Conservation (phyloP, 2,329 filamentous ascomycete genomes). For the Claviceps arundinis region DNA sequence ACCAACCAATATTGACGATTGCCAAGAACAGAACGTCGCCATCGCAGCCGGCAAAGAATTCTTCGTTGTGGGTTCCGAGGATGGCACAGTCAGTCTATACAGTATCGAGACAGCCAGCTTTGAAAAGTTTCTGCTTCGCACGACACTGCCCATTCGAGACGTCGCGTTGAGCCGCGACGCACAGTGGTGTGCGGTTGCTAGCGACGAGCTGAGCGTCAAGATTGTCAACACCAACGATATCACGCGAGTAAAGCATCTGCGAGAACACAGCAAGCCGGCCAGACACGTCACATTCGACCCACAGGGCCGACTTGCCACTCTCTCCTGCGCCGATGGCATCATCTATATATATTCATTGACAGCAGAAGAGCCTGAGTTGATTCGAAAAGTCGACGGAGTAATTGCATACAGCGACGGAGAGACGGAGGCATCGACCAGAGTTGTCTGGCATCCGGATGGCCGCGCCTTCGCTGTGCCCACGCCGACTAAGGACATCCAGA, state of each 20-base stretch:
- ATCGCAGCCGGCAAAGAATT: slow-evolving; percentile 66
- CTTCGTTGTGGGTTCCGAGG: slow-evolving; percentile 82
- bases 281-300: slow-evolving; percentile 86
- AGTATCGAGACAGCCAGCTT: slow-evolving; percentile 62
- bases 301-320: slow-evolving; percentile 58
- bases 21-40: slow-evolving; percentile 71
- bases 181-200: slow-evolving; percentile 88
- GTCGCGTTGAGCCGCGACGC: slow-evolving; percentile 69
- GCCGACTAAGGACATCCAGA: slow-evolving; percentile 66
- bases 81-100: slow-evolving; percentile 92
- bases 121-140: slow-evolving; percentile 71
- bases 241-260: slow-evolving; percentile 59
- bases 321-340: slow-evolving; percentile 79
- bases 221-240: slow-evolving; percentile 74
- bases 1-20: slow-evolving; percentile 83
- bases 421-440: slow-evolving; percentile 54
- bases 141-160: slow-evolving; percentile 76
- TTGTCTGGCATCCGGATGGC: slow-evolving; percentile 89
- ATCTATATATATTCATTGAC: slow-evolving; percentile 82
- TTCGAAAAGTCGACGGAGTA: slow-evolving; percentile 74
- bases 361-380: slow-evolving; percentile 64
- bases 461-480: slow-evolving; percentile 80
- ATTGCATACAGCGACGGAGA: slow-evolving; percentile 70
- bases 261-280: slow-evolving; percentile 75
- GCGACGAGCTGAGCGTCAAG: slow-evolving; percentile 87